These are phyloP conservation scores for Lachancea meyersii DNA, from an alignment of 805 yeast genomes.

Conservation along the genomic window DNA sequence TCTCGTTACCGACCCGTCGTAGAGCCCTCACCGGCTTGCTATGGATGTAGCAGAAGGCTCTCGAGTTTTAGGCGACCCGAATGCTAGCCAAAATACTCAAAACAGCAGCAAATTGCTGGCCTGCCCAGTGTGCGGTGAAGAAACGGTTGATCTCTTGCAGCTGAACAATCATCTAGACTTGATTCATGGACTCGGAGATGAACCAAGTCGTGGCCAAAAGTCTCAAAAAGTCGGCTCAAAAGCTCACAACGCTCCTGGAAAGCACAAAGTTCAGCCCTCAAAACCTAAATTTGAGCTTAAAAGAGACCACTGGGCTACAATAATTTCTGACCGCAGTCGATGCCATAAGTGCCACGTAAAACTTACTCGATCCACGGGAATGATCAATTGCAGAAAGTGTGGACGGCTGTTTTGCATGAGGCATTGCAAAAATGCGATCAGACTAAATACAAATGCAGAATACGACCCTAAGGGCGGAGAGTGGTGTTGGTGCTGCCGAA, in stretches of 20 bases:
- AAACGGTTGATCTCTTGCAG: conserved; percentile 47
- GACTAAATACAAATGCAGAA: conserved; percentile 42
- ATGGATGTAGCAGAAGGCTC: conserved; percentile 1
- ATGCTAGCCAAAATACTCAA: background rate
- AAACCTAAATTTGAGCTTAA: conserved; percentile 37
- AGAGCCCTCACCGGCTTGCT: background rate
- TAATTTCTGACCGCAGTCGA: conserved; percentile 17
- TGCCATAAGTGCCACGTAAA: conserved; percentile 40
- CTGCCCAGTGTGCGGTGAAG: conserved; percentile 70
- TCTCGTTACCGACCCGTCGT: no score
- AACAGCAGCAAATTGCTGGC: background rate
- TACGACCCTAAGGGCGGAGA: conserved; percentile 46
- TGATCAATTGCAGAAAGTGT: conserved; percentile 69
- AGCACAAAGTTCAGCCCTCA: background rate
- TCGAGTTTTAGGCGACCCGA: background rate
- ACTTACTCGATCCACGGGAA: conserved; percentile 44
- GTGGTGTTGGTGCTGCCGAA: conserved; percentile 67
- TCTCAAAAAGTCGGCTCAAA: conserved; percentile 31
- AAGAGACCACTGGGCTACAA: conserved; percentile 39
- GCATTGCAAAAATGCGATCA: conserved; percentile 53
- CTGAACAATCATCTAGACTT: conserved; percentile 70
- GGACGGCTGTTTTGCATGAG: conserved; percentile 62
- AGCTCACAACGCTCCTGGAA: no score
- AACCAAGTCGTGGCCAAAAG: conserved; percentile 20
- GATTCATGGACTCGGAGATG: conserved; percentile 42